A percentile compares a stretch with the other conserved stretches of the same genome.
These are phyloP conservation scores for Xylaria sp. DNA, from an alignment of 2,329 filamentous ascomycete genomes.

Conservation along the genomic window DNA sequence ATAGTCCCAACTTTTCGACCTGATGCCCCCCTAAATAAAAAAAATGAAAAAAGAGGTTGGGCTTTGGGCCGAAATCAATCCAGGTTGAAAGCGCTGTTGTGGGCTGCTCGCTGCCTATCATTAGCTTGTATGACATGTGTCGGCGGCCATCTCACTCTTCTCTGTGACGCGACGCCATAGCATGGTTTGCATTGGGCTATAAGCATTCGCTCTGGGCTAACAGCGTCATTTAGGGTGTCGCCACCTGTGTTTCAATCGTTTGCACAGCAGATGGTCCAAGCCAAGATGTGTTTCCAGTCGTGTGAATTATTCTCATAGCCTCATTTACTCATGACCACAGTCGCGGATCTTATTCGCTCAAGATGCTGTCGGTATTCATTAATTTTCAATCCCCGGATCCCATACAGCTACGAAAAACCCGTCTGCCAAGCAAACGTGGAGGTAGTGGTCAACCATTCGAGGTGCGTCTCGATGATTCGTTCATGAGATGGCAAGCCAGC, in stretches of 20 bases:
- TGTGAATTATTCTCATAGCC: conserved; percentile 6
- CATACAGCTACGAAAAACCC: background rate
- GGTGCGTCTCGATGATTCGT: conserved; percentile 2
- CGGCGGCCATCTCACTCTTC: conserved; percentile 13
- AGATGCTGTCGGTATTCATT: background rate
- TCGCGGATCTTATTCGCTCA: background rate
- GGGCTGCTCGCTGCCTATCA: conserved; percentile 24
- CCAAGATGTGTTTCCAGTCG: conserved; percentile 17
- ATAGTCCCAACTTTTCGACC: conserved; percentile 29
- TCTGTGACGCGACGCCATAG: background rate
- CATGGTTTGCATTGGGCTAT: background rate
- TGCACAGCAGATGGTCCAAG: conserved; percentile 13
- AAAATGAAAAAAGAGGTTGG: conserved; percentile 4
- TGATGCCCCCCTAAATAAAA: conserved; percentile 2
- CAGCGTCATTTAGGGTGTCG: background rate
- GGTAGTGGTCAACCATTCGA: background rate
- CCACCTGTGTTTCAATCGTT: conserved; percentile 28
- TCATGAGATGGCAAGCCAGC: background rate
- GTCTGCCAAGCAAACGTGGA: background rate
- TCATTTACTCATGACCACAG: background rate
- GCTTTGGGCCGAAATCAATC: conserved; percentile 34
- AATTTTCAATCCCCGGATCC: background rate
- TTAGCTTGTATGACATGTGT: conserved; percentile 25
- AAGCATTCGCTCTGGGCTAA: conserved; percentile 14
- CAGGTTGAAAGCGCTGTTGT: conserved; percentile 17